phyloP scores from a whole-genome alignment of 495 filamentous ascomycete species.

The Copromyces sp. region DNA sequence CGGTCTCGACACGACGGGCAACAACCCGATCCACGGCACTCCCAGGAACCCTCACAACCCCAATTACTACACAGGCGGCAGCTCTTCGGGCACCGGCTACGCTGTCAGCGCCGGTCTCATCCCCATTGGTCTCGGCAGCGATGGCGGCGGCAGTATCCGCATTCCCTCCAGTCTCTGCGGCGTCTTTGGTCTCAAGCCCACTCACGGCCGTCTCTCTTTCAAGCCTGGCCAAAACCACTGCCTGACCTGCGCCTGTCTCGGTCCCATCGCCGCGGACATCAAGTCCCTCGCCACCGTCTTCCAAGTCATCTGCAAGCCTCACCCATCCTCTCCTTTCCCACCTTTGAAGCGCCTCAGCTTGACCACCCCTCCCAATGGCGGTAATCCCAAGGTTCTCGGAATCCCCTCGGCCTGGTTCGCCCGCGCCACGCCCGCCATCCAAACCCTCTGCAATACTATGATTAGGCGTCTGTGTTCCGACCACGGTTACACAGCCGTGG shows the following conservation, averaged over 20 bases:
- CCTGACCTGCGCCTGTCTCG: slow-evolving; percentile 51
- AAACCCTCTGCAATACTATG: slow-evolving; percentile 45
- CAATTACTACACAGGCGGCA: slow-evolving; percentile 72
- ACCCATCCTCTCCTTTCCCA: slow-evolving; percentile 47
- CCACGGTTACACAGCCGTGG: slow-evolving; percentile 51
- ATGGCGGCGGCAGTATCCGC: slow-evolving; percentile 75
- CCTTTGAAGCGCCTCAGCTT: slow-evolving; percentile 11
- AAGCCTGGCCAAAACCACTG: slow-evolving; percentile 50
- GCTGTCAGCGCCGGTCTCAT: slow-evolving; percentile 61
- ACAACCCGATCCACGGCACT: slow-evolving; percentile 70
- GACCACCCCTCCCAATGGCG: background rate
- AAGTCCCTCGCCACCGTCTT: slow-evolving; percentile 64
- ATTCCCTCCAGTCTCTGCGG: slow-evolving; percentile 72
- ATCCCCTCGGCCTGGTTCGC: slow-evolving; percentile 62
- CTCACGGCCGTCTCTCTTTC: slow-evolving; percentile 58
- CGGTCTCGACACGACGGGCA: slow-evolving; percentile 70
- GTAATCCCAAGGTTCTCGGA: slow-evolving; percentile 42
- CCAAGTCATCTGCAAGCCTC: slow-evolving; percentile 57
- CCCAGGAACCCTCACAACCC: slow-evolving; percentile 68
- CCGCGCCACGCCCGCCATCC: slow-evolving; percentile 52
- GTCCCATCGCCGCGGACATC: slow-evolving; percentile 66
- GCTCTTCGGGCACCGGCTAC: slow-evolving; percentile 71
- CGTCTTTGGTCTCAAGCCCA: slow-evolving; percentile 73
- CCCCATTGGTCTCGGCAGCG: slow-evolving; percentile 70
- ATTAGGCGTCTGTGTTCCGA: slow-evolving; percentile 45